phyloP scores from a whole-genome alignment of 1,139 yeast species.

The Lizanozyma gosingica region DNA sequence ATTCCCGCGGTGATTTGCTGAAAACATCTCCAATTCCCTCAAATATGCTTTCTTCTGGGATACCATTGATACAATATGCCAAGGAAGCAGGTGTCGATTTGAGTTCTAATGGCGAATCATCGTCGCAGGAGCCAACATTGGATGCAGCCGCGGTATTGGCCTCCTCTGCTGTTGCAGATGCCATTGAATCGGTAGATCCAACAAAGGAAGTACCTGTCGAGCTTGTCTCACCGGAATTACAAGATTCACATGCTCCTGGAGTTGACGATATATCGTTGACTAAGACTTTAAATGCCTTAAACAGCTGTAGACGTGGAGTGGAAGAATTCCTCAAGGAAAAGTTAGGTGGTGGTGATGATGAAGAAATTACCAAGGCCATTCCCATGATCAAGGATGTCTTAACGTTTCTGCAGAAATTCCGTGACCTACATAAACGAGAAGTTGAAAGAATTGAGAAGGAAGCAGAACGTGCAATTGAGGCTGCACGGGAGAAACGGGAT shows the following conservation, averaged over 20 bases:
- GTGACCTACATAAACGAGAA: neutral
- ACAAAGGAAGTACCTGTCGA: neutral
- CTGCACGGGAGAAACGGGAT: neutral
- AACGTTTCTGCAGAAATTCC: neutral
- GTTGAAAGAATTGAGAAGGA: neutral
- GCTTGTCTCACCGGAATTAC: neutral
- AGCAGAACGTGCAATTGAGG: neutral
- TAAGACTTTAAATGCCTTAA: neutral
- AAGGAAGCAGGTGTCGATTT: neutral
- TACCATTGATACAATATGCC: neutral
- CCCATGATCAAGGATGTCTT: neutral
- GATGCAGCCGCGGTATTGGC: neutral
- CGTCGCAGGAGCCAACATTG: neutral
- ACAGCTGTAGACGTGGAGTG: neutral
- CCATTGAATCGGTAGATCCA: neutral
- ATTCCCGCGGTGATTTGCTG: neutral
- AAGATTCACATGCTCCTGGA: neutral
- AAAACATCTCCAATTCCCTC: neutral
- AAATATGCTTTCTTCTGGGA: neutral
- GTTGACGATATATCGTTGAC: neutral
- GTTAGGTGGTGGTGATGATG: neutral
- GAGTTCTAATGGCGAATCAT: neutral
- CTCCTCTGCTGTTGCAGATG: neutral
- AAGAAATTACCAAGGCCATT: neutral
- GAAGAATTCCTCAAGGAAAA: neutral